Base-by-base conservation (phyloP, 2,329 filamentous ascomycete genomes). In the Aspergillus brunneoviolaceus region DNA sequence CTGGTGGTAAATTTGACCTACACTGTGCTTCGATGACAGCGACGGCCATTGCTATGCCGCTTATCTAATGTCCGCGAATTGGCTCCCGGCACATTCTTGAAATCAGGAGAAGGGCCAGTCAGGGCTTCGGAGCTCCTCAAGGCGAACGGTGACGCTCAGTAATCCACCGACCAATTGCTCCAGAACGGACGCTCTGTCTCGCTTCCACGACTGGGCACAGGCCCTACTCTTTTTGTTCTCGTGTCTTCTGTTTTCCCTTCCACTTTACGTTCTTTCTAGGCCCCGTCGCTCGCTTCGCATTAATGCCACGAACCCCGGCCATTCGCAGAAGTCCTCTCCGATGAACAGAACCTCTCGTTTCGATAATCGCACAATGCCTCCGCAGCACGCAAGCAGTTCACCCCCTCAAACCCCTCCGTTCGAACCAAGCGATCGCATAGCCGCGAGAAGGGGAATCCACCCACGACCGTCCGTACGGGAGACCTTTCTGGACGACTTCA, bases 341-440 rank as follows among this genome's bases (percentile, higher is more conserved):
- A 61, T 63, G 55, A 63, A 55, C 55, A 54, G 58, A 61, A 60
- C 64, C 49, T 65, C 56, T 47, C 61, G 49, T 55, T 62, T 49
- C 31, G 14, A 62, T 27, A 70, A 63, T 53, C 52, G 60, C 58
- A 69, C 61, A 61, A 70, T 72, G 68, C 69, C 69, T 56, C 70
- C 69, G 54, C 69, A 69, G 56, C 70, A 72, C 33, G 60, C 65
- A 39, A 63, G 67, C 51, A 63, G 66, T 52, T 77, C 76, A 16
- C 76, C 77, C 55, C 78, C 78, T 51, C 73, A 69, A 42, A 79
- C 77, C 7, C 77, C 77, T 53, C 73, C 75, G 47, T 70, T 73
- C 11, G 73, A 74, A 55, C 71, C 69, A 50, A 65, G 69, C 49
- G 76, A 68, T 52, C 70, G 72, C 61, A 71, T 70, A 29, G 65